Evolutionary conservation across 2,329 filamentous ascomycete genomes (phyloP), one percentile per base, ranked within the genome.

Genomic region (Cercospora berteroae): DNA sequence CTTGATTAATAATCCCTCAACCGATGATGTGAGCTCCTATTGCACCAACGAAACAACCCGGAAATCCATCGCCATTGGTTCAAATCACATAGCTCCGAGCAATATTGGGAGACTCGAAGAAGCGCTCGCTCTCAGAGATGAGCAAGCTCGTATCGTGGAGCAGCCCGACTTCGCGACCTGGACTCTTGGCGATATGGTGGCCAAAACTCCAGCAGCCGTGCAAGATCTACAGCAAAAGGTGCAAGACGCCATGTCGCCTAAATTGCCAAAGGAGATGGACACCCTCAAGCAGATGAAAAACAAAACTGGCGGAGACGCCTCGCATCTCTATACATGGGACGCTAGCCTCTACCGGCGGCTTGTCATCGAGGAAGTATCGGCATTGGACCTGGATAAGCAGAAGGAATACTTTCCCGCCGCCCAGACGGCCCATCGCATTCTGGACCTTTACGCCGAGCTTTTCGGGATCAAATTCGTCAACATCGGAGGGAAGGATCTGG

Each of bases 121-220:
- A 76, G 86, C 90, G 31, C 83, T 94, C 58, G 78, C 88, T 9
- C 86, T 94, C 29, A 88, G 91, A 8, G 90, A 93, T 72, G 90
- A 94, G 78, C 89, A 87, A 16, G 91, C 91, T n/a, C 86, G 89
- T 60, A 83, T 94, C 58, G 83, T 93, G 1, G 90, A 90, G 8
- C 94, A 92, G 77, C 83, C 86, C 6, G 88, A 91, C 75, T 90
- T 93, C 75, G 91, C 91, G n/a, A 84, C 87, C 58, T 88, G 92
- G 77, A 82, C 86, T 50, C 88, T 94, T 29, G 89, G 92, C 74
- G 87, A 91, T 73, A 93, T 92, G 84, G 94, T 94, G 91, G 90
- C 91, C 55, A 92, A 93, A 82, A 87, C 84, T 2, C 84, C 89
- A 2, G 84, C 86, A 74, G 89, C 86, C 0, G 90, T 94, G 16